Evolutionary conservation across 2,329 filamentous ascomycete species (phyloP), one percentile per base, ranked within the genome.

Genomic region (Colletotrichum zoysiae): DNA sequence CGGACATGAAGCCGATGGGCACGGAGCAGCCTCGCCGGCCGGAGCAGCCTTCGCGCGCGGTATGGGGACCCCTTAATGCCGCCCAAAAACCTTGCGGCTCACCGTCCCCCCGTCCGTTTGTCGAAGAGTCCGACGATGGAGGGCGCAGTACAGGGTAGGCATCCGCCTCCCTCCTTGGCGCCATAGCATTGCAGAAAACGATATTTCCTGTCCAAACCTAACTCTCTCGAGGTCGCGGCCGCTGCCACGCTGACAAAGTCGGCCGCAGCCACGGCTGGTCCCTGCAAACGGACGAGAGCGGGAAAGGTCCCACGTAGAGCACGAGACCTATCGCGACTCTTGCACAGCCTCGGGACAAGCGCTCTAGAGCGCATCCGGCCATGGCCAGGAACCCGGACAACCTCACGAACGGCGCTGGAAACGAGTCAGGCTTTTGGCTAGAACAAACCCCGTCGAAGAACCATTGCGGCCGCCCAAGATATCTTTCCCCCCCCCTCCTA

Each of bases 261-360:
- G 55, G 38, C 46, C 40, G 58, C 65, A 51, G 5, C 33, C 40
- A 14, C 8, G 48, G 35, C 67, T 30, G 16, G 46, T 64, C 50
- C 48, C 59, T 69, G 69, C 65, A 71, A 71, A 64, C 69, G 69
- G 69, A 60, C 48, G 65, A 69, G 30, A 56, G 65, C 53, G 65
- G 65, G 48, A 55, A 48, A 61, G 35, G 59, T n/a, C 44, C 44
- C 20, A 38, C 8, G n/a, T 42, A 51, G 40, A 42, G 50, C 56
- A 56, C 62, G 44, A 70, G 67, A 62, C 50, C 6, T 33, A 2
- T 65, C 23, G 20, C 35, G 48, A 59, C 20, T 20, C 38, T 38
- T 44, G 7, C n/a, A 14, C 55, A 55, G 26, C 30, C 30, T 30
- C 30, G 3, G 26, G 26, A 48, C 46, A n/a, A 23, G 26, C 58